Base-by-base conservation (phyloP, 1,284 basidiomycete species). In the Leccinum subfulvum region DNA sequence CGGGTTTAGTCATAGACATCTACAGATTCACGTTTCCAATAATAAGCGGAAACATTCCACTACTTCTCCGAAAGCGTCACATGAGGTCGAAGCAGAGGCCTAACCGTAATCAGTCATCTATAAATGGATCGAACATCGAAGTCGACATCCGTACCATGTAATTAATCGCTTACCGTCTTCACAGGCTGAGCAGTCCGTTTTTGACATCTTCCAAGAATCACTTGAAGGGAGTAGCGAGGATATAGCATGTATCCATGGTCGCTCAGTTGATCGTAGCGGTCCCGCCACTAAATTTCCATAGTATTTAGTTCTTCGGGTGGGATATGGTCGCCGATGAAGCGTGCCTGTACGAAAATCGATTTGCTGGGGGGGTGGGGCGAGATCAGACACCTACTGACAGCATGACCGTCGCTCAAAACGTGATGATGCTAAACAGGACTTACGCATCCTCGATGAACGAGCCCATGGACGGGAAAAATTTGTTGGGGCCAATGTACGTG, bases 241-340 rank as follows among this genome's bases (percentile, higher is more conserved):
- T 78, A 74, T 3, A 81, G 69, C 18, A 70, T 53, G 59, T 80
- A 80, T 6, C 80, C 79, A 18, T 16, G 64, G 3, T 64, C 63
- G 41, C 67, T 66, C 2, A 80, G 64, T 68, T 73, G 76, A 13
- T 65, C 0, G 47, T 61, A 67, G 13, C 21, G 65, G 11, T 67
- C 52, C 21, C 58, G 58, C 65, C 65, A 66, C 65, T 65, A 66
- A 28, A 61, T 23, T n/a, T 65, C 65, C 30, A 62, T 64, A 21
- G 47, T 52, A 23, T 67, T 58, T 2, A 66, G 58, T 56, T 67
- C 65, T 56, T 65, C 64, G 5, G 61, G 61, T 2, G 1, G 33
- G 21, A 16, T 41, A n/a, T 1, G 30, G 37, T 52, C 26, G 3
- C 18, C 41, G 33, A 35, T 13, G 33, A 35, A 11, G 33, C 11